These are phyloP conservation scores for Citrullus amarus DNA, from an alignment of 306 rosid species.

Conservation along the genomic window DNA sequence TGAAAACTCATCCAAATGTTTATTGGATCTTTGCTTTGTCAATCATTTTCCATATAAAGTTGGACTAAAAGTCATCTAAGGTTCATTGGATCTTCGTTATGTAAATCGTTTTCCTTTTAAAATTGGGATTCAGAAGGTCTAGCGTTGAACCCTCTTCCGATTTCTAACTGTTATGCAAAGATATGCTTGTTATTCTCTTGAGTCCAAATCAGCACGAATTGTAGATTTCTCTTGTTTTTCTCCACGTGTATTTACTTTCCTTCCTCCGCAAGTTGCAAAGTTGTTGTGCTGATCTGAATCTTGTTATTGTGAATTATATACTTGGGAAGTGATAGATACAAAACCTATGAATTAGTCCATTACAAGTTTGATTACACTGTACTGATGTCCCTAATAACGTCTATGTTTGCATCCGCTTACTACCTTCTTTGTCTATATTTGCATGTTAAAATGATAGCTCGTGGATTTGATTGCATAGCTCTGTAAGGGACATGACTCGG, in stretches of 20 bases:
- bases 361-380: neutral
- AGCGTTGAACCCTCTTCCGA: constrained; percentile 21
- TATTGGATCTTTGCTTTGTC: constrained; percentile 27
- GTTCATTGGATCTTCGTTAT: too few relatives aligned
- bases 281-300: neutral
- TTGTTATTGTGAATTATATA: neutral
- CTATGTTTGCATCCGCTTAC: neutral
- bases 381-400: neutral
- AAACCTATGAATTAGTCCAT: neutral
- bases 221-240: neutral
- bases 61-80: neutral
- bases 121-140: constrained; percentile 9
- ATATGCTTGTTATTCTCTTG: neutral
- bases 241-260: neutral
- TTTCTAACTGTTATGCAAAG: constrained; percentile 19
- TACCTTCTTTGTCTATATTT: neutral
- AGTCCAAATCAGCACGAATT: neutral
- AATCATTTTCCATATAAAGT: constrained; percentile 15
- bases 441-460: neutral
- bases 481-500: neutral
- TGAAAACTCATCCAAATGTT: constrained; percentile 18
- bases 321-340: neutral
- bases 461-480: neutral
- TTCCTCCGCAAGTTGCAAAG: neutral
- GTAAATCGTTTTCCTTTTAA: too few relatives aligned